A percentile compares a stretch with the other conserved stretches of the same genome.
Evolutionary conservation across 371 early-diverging fungal species (phyloP).

Genomic region (Mortierella sp.): DNA sequence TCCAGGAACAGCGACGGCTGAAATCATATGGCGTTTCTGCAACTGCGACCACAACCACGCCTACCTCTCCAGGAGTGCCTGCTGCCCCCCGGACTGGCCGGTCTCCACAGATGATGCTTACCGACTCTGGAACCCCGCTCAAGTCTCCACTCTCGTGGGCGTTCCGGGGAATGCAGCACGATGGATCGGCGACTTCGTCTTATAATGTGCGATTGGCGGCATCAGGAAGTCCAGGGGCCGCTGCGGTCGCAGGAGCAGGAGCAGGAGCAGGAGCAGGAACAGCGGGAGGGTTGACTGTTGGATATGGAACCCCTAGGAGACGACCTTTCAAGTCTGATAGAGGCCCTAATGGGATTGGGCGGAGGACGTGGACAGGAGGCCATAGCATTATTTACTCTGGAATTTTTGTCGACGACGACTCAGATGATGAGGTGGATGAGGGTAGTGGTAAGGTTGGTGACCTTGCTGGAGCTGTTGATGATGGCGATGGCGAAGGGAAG

Average conservation of each 20-base stretch:
- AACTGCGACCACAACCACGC: constrained; percentile 8
- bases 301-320: constrained; percentile 30
- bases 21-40: constrained; percentile 39
- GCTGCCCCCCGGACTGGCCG: constrained; percentile 26
- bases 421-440: constrained; percentile 32
- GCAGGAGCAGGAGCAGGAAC: constrained; percentile 5
- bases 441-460: constrained; percentile 2
- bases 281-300: constrained; percentile 34
- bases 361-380: constrained; percentile 55
- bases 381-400: constrained; percentile 57
- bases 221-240: constrained; percentile 21
- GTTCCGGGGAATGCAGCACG: constrained; percentile 21
- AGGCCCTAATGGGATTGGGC: constrained; percentile 31
- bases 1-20: constrained; percentile 48
- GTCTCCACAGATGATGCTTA: constrained; percentile 25
- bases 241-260: constrained; percentile 9
- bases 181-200: constrained; percentile 13
- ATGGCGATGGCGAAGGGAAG: background rate
- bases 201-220: constrained; percentile 42
- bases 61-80: constrained; percentile 26
- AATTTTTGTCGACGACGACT: constrained; percentile 51
- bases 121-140: constrained; percentile 1
- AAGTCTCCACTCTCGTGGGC: constrained; percentile 39
- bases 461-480: constrained; percentile 9
- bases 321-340: constrained; percentile 21